phyloP scores from a whole-genome alignment of 139 green algal species.

The Nannochloris sp. region DNA sequence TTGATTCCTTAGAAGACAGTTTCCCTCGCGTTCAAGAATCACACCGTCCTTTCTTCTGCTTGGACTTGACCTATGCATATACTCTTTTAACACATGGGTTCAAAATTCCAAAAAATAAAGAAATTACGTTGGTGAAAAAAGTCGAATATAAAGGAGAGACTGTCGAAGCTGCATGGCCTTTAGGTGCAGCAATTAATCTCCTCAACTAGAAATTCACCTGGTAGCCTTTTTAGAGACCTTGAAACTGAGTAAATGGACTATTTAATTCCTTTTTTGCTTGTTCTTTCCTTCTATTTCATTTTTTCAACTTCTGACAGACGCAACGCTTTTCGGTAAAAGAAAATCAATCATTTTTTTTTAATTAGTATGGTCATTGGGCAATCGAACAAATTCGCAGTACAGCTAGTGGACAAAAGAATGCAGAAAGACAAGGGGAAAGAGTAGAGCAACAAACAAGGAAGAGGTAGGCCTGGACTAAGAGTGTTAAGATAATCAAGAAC shows the following conservation, averaged over 20 bases:
- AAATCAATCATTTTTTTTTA: too few relatives aligned
- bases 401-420: too few relatives aligned
- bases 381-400: too few relatives aligned
- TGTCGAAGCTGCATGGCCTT: constrained; percentile 85
- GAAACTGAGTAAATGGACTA: not conserved
- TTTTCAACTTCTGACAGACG: too few relatives aligned
- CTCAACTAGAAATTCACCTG: constrained; percentile 20
- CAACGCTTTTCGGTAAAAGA: too few relatives aligned
- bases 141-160: constrained; percentile 75
- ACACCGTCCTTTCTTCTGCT: constrained; percentile 79
- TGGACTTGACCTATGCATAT: constrained; percentile 84
- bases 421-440: too few relatives aligned
- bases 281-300: not conserved
- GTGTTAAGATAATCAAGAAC: too few relatives aligned
- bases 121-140: constrained; percentile 52
- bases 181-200: constrained; percentile 82
- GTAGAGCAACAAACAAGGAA: too few relatives aligned
- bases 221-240: not conserved
- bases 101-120: constrained; percentile 31
- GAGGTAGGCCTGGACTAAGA: too few relatives aligned
- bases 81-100: constrained; percentile 85
- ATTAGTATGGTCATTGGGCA: too few relatives aligned
- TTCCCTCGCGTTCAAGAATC: constrained; percentile 30
- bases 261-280: not conserved
- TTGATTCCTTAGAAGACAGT: not conserved